Conservation (phyloP, 2,329 filamentous ascomycete species). For the Colletotrichum spinosum region DNA sequence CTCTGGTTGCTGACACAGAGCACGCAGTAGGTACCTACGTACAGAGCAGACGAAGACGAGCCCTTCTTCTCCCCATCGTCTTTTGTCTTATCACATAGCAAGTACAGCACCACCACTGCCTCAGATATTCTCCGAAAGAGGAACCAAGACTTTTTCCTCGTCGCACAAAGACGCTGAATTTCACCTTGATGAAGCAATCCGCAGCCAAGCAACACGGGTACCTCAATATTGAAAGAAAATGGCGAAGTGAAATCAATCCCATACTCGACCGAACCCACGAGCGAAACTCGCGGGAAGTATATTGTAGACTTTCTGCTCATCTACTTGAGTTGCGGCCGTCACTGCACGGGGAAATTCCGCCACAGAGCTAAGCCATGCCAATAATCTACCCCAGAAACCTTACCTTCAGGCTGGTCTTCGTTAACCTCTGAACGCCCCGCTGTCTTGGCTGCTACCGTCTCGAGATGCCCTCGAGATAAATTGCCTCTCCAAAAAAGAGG, state of each 20-base stretch:
- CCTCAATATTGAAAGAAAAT: too few species aligned
- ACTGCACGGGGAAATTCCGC: slow-evolving; percentile 15
- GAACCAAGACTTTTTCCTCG: not conserved
- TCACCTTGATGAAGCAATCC: not conserved
- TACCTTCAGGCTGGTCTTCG: not conserved
- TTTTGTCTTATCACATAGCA: not conserved
- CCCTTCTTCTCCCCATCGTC: not conserved
- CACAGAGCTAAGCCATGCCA: not conserved
- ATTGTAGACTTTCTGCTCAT: not conserved
- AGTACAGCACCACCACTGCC: not conserved
- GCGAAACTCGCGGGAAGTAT: too few species aligned
- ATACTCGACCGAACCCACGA: not conserved
- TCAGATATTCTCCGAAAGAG: not conserved
- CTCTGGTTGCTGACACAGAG: not conserved
- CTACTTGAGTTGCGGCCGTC: slow-evolving; percentile 19
- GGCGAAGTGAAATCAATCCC: not conserved
- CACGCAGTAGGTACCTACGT: not conserved
- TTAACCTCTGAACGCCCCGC: not conserved
- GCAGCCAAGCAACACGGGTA: too few species aligned
- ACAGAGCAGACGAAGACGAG: not conserved
- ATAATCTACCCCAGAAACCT: slow-evolving; percentile 23
- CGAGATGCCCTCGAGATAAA: slow-evolving; percentile 33
- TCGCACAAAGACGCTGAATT: not conserved
- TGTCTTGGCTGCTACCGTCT: slow-evolving; percentile 12
- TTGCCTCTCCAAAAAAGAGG: slow-evolving; percentile 6